Base-by-base conservation (phyloP, 345 rosid genomes). In the Murraya koenigii region DNA sequence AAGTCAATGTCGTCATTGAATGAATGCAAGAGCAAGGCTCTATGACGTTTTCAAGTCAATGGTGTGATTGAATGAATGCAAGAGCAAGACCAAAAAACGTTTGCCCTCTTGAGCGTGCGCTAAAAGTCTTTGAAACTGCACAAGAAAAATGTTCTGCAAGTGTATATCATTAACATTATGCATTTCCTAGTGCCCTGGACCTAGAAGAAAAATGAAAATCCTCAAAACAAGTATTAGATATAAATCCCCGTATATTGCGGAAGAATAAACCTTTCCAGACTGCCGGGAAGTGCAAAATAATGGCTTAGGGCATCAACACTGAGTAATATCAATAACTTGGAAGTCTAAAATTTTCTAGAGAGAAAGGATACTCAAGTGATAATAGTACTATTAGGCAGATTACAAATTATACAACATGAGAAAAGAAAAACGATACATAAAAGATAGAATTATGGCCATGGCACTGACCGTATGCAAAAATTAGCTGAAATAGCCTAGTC, bases 401-500 rank as follows among this genome's bases (percentile, higher is more conserved):
- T 60, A 39, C 58, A 39, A 1, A 74, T 74, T 38, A 74, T 41
- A 39, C 55, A 39, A 39, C 65, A 35, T 11, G 9, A 6, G 9
- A 36, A 0, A 32, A 38, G 25, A 8, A 23, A 52, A 38, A 41
- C 17, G 20, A 17, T 52, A 64, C 3, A 33, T 1, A 54, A 32
- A 56, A 22, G 11, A 55, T 28, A 74, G 0, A 23, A 56, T 47
- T 71, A n/a, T 15, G 15, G 15, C 69, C 66, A 13, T 3, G 17
- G n/a, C 23, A 7, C 38, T 41, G 25, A 39, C 59, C 32, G 7
- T 23, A 30, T 8, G 30, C 14, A 56, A 44, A 26, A 25, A 17
- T 15, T 28, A 67, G 41, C 41, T 14, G 63, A 35, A 38, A 41
- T 39, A 47, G 4, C 72, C 25, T 75, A 0, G 66, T 89, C 81